phyloP scores from a whole-genome alignment of 2,329 filamentous ascomycete genomes.

The Epichloe sp. region DNA sequence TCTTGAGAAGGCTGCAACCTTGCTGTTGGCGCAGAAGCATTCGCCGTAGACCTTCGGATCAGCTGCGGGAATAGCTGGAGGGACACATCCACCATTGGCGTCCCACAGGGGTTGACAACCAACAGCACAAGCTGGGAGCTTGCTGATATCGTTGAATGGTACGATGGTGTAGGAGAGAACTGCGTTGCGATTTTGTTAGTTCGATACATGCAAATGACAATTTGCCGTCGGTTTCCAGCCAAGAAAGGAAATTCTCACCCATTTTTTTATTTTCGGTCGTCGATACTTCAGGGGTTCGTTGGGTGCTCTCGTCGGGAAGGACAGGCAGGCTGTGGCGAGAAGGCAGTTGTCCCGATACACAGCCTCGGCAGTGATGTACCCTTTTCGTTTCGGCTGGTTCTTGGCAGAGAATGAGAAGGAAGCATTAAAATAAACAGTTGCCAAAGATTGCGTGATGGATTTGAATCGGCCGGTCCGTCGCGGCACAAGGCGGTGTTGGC shows the following conservation, averaged over 20 bases:
- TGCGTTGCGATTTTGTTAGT: slow-evolving; percentile 1
- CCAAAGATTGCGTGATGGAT: too few species aligned
- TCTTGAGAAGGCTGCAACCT: slow-evolving; percentile 44
- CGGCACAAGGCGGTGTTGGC: not conserved
- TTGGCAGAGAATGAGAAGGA: not conserved
- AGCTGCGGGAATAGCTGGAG: slow-evolving; percentile 36
- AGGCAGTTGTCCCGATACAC: not conserved
- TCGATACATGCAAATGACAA: not conserved
- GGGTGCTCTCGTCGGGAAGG: not conserved
- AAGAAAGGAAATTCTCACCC: not conserved
- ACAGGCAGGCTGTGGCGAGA: not conserved
- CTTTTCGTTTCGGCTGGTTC: not conserved
- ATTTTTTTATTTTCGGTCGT: not conserved
- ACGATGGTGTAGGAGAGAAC: slow-evolving; percentile 35
- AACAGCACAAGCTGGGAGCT: slow-evolving; percentile 49
- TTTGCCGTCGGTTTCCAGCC: not conserved
- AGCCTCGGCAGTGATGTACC: not conserved
- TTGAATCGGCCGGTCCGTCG: not conserved
- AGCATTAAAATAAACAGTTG: not conserved
- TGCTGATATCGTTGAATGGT: slow-evolving; percentile 30
- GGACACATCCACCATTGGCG: slow-evolving; percentile 60
- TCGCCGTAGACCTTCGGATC: slow-evolving; percentile 42
- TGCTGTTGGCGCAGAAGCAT: slow-evolving; percentile 60
- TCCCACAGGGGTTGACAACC: slow-evolving; percentile 49
- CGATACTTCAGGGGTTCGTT: not conserved